A percentile compares a stretch with the other conserved stretches of the same genome.
These are phyloP conservation scores for Sphaerulina musiva DNA, from an alignment of 2,329 filamentous ascomycete genomes.

Conservation along the genomic window DNA sequence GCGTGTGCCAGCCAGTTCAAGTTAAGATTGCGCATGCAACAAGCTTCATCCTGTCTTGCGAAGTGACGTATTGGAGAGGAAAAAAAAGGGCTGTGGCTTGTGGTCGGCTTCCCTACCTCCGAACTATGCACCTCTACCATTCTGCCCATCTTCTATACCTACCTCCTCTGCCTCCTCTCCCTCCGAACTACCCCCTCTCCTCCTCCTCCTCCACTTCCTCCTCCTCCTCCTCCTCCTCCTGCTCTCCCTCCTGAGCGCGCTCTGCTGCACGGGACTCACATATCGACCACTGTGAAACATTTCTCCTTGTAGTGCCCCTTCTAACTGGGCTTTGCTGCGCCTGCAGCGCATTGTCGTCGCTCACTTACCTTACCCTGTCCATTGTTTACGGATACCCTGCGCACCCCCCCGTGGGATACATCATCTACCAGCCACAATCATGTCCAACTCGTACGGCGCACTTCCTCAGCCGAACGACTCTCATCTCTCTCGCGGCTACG, in stretches of 20 bases:
- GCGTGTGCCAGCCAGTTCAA: too few species aligned
- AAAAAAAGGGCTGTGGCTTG: too few species aligned
- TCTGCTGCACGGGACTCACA: too few species aligned
- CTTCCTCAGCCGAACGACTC: constrained; percentile 3
- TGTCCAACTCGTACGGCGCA: constrained; percentile 1
- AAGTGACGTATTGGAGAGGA: too few species aligned
- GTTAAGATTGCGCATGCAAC: too few species aligned
- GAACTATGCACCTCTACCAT: too few species aligned
- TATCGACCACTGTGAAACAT: too few species aligned
- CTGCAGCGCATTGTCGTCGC: neutral
- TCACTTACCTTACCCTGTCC: neutral
- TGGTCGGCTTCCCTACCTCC: too few species aligned
- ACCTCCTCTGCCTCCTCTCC: neutral
- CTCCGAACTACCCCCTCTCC: too few species aligned
- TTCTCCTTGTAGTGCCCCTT: neutral
- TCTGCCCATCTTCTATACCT: neutral
- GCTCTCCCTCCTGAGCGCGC: too few species aligned
- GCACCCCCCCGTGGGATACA: neutral
- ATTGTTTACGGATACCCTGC: neutral
- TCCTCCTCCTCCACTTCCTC: neutral
- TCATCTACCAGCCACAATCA: neutral
- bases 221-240: too few species aligned
- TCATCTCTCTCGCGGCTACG: constrained; percentile 5
- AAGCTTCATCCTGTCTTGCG: too few species aligned
- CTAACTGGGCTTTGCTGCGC: neutral